Evolutionary conservation across 73 alveolate species (phyloP), one percentile per base, ranked within the genome.

Genomic region (Paraurostyla sp.): DNA sequence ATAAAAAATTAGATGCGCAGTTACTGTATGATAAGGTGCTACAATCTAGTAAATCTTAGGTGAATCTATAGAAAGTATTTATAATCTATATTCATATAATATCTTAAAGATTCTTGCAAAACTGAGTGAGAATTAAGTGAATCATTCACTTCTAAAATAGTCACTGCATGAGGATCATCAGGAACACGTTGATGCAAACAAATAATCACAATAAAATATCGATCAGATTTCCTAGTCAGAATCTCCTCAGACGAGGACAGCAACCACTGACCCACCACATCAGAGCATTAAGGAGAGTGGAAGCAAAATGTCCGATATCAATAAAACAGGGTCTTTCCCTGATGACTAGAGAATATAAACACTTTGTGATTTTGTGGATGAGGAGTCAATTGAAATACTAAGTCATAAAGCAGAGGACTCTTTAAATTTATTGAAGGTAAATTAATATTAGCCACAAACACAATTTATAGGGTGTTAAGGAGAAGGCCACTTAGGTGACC

Each of bases 311-410:
- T 43, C 51, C 18, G 60, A 50, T 50, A 18, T 75, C 20, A 23
- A 35, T 38, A 75, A 49, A 50, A 29, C 4, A 7, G 6, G 32
- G 9, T 25, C n/a, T 4, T 45, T 36, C 22, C n/a, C 45, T 75
- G 54, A 46, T 22, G 20, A 23, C 57, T 20, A 25, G 20, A 50
- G 35, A 29, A 22, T 75, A 16, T 1, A 38, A 6, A 75, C 87
- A 48, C 75, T 75, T 3, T 75, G 73, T n/a, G 87, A 75, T 29
- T 75, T 75, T 30, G 87, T 75, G 13, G 87, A 75, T 46, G 87
- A 75, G 51, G 87, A 75, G 48, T 46, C 87, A 1, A 75, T 75
- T 25, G 15, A 50, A 18, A 15, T n/a, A 50, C 13, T 75, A 16
- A 75, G 50, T 29, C 22, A 50, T 16, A 75, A 33, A 46, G 87